These are phyloP conservation scores for Globisporangium rhizosaccharum DNA, from an alignment of 352 stramenopile species.

Conservation along the genomic window DNA sequence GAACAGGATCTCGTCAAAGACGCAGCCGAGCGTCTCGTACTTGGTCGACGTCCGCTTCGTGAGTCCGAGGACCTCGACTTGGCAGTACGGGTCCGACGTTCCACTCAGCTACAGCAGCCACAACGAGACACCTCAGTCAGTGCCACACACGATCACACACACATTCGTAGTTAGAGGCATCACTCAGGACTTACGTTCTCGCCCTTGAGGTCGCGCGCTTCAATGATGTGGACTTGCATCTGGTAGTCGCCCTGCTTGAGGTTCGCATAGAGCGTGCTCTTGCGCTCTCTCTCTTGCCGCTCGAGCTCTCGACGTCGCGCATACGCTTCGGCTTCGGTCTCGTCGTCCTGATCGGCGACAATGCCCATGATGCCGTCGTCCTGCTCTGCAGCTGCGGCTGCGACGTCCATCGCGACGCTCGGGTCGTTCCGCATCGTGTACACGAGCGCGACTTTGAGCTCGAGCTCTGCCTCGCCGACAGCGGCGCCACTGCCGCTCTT, in stretches of 20 bases:
- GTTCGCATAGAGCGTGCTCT: slow-evolving; percentile 36
- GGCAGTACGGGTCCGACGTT: slow-evolving; percentile 87
- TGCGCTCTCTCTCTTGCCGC: slow-evolving; percentile 44
- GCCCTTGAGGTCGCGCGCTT: slow-evolving; percentile 83
- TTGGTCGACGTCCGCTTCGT: slow-evolving; percentile 81
- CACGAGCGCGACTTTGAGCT: slow-evolving; percentile 64
- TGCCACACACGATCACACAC: background rate
- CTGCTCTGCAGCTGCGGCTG: slow-evolving; percentile 7
- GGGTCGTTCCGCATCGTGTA: slow-evolving; percentile 67
- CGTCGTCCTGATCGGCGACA: slow-evolving; percentile 61
- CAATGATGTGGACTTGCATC: slow-evolving; percentile 83
- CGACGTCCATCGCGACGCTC: slow-evolving; percentile 15
- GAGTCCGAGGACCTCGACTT: slow-evolving; percentile 62
- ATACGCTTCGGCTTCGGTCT: slow-evolving; percentile 61
- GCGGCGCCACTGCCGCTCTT: slow-evolving; percentile 31
- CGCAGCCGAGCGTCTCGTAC: slow-evolving; percentile 70
- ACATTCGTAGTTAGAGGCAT: background rate
- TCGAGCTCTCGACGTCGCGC: slow-evolving; percentile 35
- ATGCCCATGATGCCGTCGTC: slow-evolving; percentile 28
- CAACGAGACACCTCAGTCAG: background rate
- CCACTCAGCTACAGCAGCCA: slow-evolving; percentile 52
- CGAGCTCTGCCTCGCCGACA: slow-evolving; percentile 30
- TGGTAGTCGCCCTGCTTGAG: slow-evolving; percentile 79
- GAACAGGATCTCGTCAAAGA: slow-evolving; percentile 91
- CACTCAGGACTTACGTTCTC: slow-evolving; percentile 52